Percentiles rank a stretch among this genome's conserved stretches.
phyloP scores from a whole-genome alignment of 148 eudicot species.

The Gaultheria prostrata region DNA sequence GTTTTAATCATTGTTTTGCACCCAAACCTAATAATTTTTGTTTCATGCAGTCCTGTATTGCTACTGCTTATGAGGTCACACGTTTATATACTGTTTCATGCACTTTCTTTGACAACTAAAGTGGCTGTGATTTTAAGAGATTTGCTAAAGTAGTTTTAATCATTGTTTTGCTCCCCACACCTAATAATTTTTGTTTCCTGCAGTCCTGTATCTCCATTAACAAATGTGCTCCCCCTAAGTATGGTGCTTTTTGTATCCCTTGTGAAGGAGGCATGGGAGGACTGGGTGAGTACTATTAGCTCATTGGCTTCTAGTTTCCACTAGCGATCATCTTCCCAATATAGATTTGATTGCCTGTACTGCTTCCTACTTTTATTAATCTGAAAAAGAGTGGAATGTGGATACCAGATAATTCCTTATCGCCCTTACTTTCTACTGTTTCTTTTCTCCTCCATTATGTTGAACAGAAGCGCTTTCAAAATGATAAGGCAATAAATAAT shows the following conservation, averaged over 20 bases:
- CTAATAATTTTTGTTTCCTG: conserved; percentile 38
- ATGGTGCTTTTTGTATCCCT: conserved; percentile 90
- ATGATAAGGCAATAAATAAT: conserved; percentile 84
- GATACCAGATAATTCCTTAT: background rate
- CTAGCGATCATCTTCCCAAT: conserved; percentile 2
- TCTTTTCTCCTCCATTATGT: conserved; percentile 21
- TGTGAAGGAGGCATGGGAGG: conserved; percentile 96
- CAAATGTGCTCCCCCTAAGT: conserved; percentile 88
- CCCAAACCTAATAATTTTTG: conserved; percentile 23
- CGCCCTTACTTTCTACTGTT: conserved; percentile 3
- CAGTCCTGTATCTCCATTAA: conserved; percentile 97
- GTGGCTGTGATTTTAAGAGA: background rate
- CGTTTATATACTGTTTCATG: background rate
- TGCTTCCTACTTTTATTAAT: background rate
- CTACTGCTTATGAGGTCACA: background rate
- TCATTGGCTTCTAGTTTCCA: conserved; percentile 3
- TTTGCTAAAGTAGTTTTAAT: background rate
- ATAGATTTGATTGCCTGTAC: background rate
- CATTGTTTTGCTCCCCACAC: conserved; percentile 1
- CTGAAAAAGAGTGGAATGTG: conserved; percentile 8
- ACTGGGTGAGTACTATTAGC: conserved; percentile 68
- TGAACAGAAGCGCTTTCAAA: conserved; percentile 89
- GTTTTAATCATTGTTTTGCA: conserved; percentile 5
- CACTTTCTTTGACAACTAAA: background rate
- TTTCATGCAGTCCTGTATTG: no score